These are phyloP conservation scores for Bacterosira constricta DNA, from an alignment of 108 stramenopile species.

Conservation along the genomic window DNA sequence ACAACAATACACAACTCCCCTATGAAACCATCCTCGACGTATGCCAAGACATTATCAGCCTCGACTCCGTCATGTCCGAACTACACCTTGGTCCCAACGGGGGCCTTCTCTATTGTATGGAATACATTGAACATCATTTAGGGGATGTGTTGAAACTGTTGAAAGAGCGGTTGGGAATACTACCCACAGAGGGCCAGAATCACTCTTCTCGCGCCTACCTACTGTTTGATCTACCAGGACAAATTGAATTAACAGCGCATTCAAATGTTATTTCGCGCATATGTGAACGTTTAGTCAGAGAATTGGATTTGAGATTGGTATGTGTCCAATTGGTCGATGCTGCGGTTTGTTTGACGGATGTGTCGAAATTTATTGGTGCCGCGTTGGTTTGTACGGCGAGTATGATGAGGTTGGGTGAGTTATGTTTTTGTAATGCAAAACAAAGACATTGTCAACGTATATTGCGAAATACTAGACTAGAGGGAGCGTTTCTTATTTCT, in stretches of 20 bases:
- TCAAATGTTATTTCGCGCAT: slow-evolving; percentile 69
- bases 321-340: slow-evolving; percentile 97
- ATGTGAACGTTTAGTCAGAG: slow-evolving; percentile 64
- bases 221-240: slow-evolving; percentile 96
- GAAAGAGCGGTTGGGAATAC: slow-evolving; percentile 33
- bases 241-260: slow-evolving; percentile 97
- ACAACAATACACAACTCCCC: slow-evolving; percentile 52
- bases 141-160: slow-evolving; percentile 61
- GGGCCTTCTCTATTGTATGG: slow-evolving; percentile 95
- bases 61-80: slow-evolving; percentile 90
- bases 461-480: no score
- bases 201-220: slow-evolving; percentile 62
- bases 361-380: slow-evolving; percentile 92
- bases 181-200: not conserved
- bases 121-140: slow-evolving; percentile 87
- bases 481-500: no score
- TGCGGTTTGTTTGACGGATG: slow-evolving; percentile 86
- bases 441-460: no score
- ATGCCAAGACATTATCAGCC: slow-evolving; percentile 71
- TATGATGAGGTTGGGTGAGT: slow-evolving; percentile 85
- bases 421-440: not conserved
- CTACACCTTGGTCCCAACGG: slow-evolving; percentile 96
- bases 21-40: slow-evolving; percentile 85
- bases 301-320: slow-evolving; percentile 86
- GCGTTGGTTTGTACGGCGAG: slow-evolving; percentile 89